Conservation (phyloP, 2,329 filamentous ascomycete genomes). For the Fusarium miscanthi region DNA sequence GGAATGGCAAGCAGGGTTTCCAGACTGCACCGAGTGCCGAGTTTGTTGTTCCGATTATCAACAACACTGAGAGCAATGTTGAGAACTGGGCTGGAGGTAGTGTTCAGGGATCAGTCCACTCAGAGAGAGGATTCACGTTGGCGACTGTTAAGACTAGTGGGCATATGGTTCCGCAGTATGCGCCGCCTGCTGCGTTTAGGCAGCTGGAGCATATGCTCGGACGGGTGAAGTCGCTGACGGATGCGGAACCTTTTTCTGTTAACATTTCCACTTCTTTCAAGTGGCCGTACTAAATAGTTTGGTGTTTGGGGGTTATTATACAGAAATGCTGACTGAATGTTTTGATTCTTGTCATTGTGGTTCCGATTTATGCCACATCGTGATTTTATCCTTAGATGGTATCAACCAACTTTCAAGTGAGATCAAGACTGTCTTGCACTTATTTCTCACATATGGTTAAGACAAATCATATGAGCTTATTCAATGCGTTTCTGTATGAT, state of each 20-base stretch:
- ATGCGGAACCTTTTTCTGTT: conserved; percentile 1
- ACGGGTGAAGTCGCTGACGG: conserved; percentile 8
- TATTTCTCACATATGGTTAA: too few relatives aligned
- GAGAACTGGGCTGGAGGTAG: conserved; percentile 22
- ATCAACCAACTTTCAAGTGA: too few relatives aligned
- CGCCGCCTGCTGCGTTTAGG: conserved; percentile 13
- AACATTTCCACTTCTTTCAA: conserved; percentile 23
- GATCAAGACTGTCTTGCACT: too few relatives aligned
- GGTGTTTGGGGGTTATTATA: rapidly evolving
- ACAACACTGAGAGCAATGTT: conserved; percentile 9
- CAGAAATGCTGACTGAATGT: neutral
- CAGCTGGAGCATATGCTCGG: conserved; percentile 21
- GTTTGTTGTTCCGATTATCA: conserved; percentile 11
- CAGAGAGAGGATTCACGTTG: conserved; percentile 6
- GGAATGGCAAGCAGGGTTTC: conserved; percentile 21
- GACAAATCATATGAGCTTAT: too few relatives aligned
- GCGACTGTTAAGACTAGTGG: conserved; percentile 21
- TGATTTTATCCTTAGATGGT: neutral
- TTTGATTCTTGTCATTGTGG: neutral
- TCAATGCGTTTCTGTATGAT: too few relatives aligned
- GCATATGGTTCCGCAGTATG: conserved; percentile 25
- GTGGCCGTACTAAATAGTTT: conserved; percentile 8
- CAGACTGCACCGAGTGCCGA: neutral
- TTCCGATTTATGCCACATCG: rapidly evolving
- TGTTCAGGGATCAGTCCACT: conserved; percentile 9